Percentiles rank a stretch among this genome's conserved stretches.
phyloP scores from a whole-genome alignment of 2,329 filamentous ascomycete species.

The Monosporascus sp. region DNA sequence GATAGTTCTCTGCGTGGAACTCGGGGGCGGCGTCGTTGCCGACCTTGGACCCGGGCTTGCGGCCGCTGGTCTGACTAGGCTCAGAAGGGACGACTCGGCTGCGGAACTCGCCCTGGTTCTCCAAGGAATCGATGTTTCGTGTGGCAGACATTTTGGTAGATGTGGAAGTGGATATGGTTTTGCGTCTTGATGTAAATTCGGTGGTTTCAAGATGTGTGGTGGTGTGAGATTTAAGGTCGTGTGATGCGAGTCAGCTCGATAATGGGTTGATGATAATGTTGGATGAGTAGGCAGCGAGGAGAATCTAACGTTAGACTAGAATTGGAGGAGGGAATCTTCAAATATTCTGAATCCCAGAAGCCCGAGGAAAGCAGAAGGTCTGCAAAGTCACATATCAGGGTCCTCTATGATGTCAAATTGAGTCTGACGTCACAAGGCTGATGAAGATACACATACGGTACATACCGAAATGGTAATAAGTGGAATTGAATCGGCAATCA shows the following conservation, averaged over 20 bases:
- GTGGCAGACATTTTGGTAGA: slow-evolving; percentile 18
- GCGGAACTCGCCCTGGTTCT: slow-evolving; percentile 51
- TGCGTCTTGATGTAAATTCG: neutral
- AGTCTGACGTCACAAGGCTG: no score
- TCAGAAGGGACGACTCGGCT: slow-evolving; percentile 44
- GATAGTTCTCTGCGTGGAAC: slow-evolving; percentile 56
- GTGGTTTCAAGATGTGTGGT: no score
- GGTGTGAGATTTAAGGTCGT: neutral
- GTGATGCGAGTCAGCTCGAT: neutral
- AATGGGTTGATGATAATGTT: neutral
- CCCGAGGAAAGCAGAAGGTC: no score
- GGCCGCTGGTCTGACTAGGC: slow-evolving; percentile 50
- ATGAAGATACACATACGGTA: no score
- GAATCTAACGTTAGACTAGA: no score
- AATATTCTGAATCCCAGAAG: no score
- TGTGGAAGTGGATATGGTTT: neutral
- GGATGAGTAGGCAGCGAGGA: no score
- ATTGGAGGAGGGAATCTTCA: no score
- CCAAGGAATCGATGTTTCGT: slow-evolving; percentile 47
- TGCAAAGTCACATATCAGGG: no score
- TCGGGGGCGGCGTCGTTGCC: slow-evolving; percentile 56
- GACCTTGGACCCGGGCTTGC: slow-evolving; percentile 56
- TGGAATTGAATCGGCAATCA: no score
- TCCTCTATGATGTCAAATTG: no score
- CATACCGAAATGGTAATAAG: no score